Base-by-base conservation (phyloP, 2,329 filamentous ascomycete species). In the Cladobotryum protrusum region DNA sequence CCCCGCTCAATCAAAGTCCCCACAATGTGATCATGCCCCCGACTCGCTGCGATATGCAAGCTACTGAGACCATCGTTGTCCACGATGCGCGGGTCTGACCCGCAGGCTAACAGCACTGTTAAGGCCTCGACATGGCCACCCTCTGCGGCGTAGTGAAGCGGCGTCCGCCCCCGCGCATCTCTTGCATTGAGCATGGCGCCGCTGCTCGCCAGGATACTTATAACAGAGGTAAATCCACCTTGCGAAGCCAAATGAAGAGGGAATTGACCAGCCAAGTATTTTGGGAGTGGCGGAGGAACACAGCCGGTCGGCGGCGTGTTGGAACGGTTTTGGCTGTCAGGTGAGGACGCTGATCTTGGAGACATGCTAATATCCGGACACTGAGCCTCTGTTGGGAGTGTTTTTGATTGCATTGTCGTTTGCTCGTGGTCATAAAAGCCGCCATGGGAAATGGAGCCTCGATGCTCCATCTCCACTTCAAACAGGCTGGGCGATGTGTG, bases 61-160 rank as follows among this genome's bases (percentile, higher is more conserved):
- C 43, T 46, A 7, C 36, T 50, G 18, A 43, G 45, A 11, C 48
- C 48, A 13, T 50, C 43, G 24, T 29, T 36, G 18, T 50, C 48
- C 9, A 36, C 43, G 3, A 50, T 43, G 43, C 45, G 45, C 8
- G 48, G 48, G 35, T 50, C 45, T 13, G 48, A 43, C 12, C 48
- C 48, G 6, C 45, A 14, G 8, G 48, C 45, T 7, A 50, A 36
- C 6, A 50, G 32, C 48, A 50, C 42, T 5, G 29, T 40, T 9
- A 46, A 43, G 12, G 48, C 48, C 6, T 50, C 48, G 35, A 50
- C 36, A 36, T 50, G 48, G 2, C 48, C 48, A 42, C 43, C 48
- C 18, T 45, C 48, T 2, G 48, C 36, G 8, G 48, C 48, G 36
- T 50, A 46, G 29, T 50, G 48, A 9, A 50, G 43, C 12, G 48